Base-by-base conservation (phyloP, 2,329 filamentous ascomycete genomes). In the Proliferodiscus dingleyae region DNA sequence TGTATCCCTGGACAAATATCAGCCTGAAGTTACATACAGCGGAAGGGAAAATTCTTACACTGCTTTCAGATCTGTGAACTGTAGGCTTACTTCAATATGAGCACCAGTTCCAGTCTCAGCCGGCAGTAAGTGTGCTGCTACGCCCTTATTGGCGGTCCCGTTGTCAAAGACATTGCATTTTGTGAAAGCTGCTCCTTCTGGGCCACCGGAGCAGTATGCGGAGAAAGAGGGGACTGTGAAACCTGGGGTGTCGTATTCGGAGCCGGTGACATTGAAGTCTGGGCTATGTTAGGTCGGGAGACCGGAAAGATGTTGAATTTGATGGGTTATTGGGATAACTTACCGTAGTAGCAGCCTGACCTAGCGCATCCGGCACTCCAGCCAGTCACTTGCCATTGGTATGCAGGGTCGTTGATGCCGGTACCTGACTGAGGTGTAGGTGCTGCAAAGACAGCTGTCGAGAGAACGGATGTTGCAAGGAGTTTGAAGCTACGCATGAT, bases 191-290 rank as follows among this genome's bases (percentile, higher is more conserved):
- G 33, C 39, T 4, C 46, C 49, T 13, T 29, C 45, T 5, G 9
- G 13, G 21, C n/a, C 16, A 19, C 48, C 45, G 15, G 28, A 34
- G 39, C 49, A 51, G 18, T 40, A 37, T 5, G 49, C 49, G 11
- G 45, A 37, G 42, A 51, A 51, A 8, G 49, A 28, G 18, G 49
- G 49, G 23, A 48, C 44, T 34, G 39, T 28, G 13, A 24, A 19
- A 26, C 36, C 28, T 18, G 11, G 33, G 13, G 26, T 34, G 11
- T 37, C 11, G 41, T 39, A 43, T 19, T 34, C 36, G 23, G 40
- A 21, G 15, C 32, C 46, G 16, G 46, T 34, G 34, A 52, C 41
- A 37, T 52, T 43, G 46, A 52, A 52, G 29, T 41, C 49, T 49
- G n/a, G n/a, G n/a, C n/a, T n/a, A 26, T 16, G 16, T 21, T 44